These are phyloP conservation scores for Mortierella sp. DNA, from an alignment of 371 early-diverging fungal species.

Conservation along the genomic window DNA sequence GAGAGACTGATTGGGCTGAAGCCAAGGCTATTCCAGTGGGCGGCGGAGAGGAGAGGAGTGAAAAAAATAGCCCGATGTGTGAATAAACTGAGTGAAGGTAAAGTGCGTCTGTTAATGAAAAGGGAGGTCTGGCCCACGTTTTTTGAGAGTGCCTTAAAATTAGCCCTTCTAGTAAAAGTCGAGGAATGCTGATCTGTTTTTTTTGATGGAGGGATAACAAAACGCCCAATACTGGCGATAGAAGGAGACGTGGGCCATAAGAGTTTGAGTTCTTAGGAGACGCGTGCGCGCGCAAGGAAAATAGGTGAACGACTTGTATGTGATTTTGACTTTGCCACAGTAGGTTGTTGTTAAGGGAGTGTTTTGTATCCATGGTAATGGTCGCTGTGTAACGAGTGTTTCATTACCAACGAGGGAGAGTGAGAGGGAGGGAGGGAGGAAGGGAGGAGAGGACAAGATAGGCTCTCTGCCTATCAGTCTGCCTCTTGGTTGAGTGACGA, in stretches of 20 bases:
- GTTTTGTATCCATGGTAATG: too few species aligned
- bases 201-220: background rate
- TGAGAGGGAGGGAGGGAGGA: too few species aligned
- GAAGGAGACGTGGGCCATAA: too few species aligned
- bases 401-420: background rate
- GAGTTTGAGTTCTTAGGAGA: too few species aligned
- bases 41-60: background rate
- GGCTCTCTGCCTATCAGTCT: background rate
- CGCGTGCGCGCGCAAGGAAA: too few species aligned
- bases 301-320: too few species aligned
- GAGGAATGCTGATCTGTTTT: background rate
- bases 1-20: background rate
- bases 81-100: background rate
- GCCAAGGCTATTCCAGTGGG: background rate
- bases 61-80: too few species aligned
- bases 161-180: background rate
- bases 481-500: too few species aligned
- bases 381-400: too few species aligned
- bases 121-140: background rate
- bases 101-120: background rate
- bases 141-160: background rate
- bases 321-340: too few species aligned
- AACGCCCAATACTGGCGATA: background rate
- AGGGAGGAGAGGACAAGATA: background rate
- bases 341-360: too few species aligned